Base-by-base conservation (phyloP, 2,329 filamentous ascomycete species). In the Xylaria sp. region DNA sequence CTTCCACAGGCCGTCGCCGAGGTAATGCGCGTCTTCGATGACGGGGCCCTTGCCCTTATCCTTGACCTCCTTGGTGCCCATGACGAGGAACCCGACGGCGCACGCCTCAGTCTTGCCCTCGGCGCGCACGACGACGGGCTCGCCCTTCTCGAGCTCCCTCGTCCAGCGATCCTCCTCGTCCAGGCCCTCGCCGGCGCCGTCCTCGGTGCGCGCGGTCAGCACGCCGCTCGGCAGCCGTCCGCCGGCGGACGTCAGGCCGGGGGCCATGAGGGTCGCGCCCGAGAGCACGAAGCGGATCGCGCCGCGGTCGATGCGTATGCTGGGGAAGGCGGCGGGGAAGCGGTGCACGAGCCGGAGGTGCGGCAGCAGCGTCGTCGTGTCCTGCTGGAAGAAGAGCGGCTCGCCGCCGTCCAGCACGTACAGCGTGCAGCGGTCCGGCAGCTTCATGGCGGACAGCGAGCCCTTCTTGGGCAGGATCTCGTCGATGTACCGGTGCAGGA, bases 201-300 rank as follows among this genome's bases (percentile, higher is more conserved):
- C 74, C 7, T 76, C 76, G 3, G 79, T 77, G 1, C 61, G 61
- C 1, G n/a, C 47, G 2, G 64, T 58, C 1, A 55, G 29, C 1
- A 56, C 60, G 2, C 70, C 70, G 47, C 64, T 85, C 79, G 95
- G 95, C 71, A 99, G 78, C 48, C 91, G 77, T 0, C 95, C 95
- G 0, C 95, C 95, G 0, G 87, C 78, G 19, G 88, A 92, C 27
- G 95, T 99, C 70, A 99, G 78, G 0, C 95, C 95, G 0, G 95
- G 95, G 1, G 93, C 94, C 95, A 99, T 99, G 65, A 99, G 88
- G 13, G 94, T 92, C 0, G 95, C 95, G 44, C 95, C 95, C 1
- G 88, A 91, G 1, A 99, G 86, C 25, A 99, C 94, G 79, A 99
- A 99, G 63, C 95, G 91, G 73, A 99, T 98, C 4, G 95, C 95